Evolutionary conservation across 805 yeast genomes (phyloP).

Genomic region (Starmerella asiatica): DNA sequence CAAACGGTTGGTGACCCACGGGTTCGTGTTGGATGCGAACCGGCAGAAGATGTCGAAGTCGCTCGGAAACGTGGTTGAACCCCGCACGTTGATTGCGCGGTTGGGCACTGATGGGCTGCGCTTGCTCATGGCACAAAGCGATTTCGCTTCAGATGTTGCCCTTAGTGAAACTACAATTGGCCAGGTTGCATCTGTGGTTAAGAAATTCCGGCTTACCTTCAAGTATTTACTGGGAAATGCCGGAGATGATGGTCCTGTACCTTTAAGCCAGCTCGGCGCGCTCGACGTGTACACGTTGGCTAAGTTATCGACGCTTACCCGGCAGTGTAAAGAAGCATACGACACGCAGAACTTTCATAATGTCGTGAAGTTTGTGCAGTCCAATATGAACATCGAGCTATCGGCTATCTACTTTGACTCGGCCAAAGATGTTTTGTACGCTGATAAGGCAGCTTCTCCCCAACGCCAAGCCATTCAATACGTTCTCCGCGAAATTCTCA

Average conservation of each 20-base stretch:
- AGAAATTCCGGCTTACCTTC: constrained; percentile 71
- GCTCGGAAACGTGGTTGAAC: constrained; percentile 66
- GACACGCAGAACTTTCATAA: constrained; percentile 50
- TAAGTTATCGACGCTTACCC: constrained; percentile 38
- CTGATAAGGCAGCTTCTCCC: constrained; percentile 38
- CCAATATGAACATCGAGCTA: constrained; percentile 58
- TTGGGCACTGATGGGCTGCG: constrained; percentile 87
- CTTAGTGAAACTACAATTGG: constrained; percentile 58
- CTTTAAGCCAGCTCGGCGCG: constrained; percentile 5
- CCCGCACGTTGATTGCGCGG: constrained; percentile 45
- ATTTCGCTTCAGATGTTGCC: constrained; percentile 68
- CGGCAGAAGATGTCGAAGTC: constrained; percentile 92
- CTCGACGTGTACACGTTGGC: constrained; percentile 52
- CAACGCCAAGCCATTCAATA: constrained; percentile 52
- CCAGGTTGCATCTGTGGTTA: constrained; percentile 66
- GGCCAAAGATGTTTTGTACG: constrained; percentile 72
- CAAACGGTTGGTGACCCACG: constrained; percentile 72
- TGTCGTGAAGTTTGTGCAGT: constrained; percentile 52
- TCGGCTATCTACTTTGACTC: constrained; percentile 80
- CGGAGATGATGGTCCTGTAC: constrained; percentile 23
- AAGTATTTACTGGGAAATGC: constrained; percentile 72
- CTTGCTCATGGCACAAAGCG: constrained; percentile 79
- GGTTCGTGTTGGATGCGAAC: constrained; percentile 75
- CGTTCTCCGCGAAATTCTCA: constrained; percentile 43
- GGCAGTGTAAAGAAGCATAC: constrained; percentile 34